phyloP scores from a whole-genome alignment of 1,284 basidiomycete species.

The Mycena sp. region DNA sequence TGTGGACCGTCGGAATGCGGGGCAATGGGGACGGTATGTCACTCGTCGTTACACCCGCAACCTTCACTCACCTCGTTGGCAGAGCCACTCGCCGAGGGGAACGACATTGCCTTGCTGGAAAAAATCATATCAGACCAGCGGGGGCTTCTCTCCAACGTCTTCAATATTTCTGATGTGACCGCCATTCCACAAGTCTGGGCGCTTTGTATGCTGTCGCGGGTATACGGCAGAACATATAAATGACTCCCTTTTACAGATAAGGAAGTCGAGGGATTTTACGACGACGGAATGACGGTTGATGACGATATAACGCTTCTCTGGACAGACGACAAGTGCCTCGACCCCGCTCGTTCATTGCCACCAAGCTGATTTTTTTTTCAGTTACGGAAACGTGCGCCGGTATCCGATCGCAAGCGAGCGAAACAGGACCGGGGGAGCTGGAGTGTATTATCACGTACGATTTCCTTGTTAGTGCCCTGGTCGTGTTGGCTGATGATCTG shows the following conservation, averaged over 20 bases:
- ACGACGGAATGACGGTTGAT: slow-evolving; percentile 63
- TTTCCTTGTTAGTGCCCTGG: background rate
- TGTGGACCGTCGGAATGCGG: slow-evolving; percentile 74
- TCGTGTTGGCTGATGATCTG: background rate
- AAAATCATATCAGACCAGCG: slow-evolving; percentile 70
- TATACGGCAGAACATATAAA: background rate
- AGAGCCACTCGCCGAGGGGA: slow-evolving; percentile 62
- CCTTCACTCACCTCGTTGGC: background rate
- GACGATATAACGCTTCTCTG: slow-evolving; percentile 68
- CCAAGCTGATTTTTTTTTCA: slow-evolving; percentile 32
- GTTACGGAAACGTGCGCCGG: slow-evolving; percentile 70
- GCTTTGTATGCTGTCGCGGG: slow-evolving; percentile 55
- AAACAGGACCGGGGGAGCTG: slow-evolving; percentile 69
- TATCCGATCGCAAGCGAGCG: slow-evolving; percentile 61
- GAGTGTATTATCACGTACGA: slow-evolving; percentile 74
- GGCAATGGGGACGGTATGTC: slow-evolving; percentile 65
- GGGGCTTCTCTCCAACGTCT: slow-evolving; percentile 65
- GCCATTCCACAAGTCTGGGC: slow-evolving; percentile 73
- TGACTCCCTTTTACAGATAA: slow-evolving; percentile 51
- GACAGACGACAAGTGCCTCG: slow-evolving; percentile 67
- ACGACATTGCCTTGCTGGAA: slow-evolving; percentile 62
- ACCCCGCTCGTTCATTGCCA: background rate
- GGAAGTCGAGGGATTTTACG: slow-evolving; percentile 76
- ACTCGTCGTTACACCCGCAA: background rate
- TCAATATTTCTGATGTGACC: slow-evolving; percentile 56